These are phyloP conservation scores for Chlamydomonas schloesseri DNA, from an alignment of 139 green algal species.

Conservation along the genomic window DNA sequence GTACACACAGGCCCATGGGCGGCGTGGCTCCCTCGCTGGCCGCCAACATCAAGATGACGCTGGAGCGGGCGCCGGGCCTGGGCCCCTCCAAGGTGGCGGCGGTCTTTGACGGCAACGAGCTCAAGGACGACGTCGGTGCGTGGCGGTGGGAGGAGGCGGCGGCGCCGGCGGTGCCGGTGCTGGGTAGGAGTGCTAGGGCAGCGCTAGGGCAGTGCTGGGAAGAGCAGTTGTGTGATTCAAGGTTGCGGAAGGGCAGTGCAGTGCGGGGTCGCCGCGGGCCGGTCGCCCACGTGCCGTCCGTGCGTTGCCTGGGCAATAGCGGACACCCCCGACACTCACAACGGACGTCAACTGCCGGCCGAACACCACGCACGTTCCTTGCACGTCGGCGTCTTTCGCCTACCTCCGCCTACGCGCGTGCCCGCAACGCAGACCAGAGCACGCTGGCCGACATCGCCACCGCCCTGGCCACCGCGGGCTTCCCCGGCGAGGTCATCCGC, in stretches of 20 bases:
- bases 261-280: too few species aligned
- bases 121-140: background rate
- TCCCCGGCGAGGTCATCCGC: background rate
- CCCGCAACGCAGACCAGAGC: background rate
- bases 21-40: slow-evolving; percentile 16
- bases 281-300: too few species aligned
- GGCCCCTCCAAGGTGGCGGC: background rate
- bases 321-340: too few species aligned
- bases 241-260: too few species aligned
- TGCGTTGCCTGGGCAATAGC: too few species aligned
- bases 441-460: slow-evolving; percentile 19
- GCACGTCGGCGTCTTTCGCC: too few species aligned
- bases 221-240: too few species aligned
- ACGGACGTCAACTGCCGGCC: too few species aligned
- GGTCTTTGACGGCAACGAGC: slow-evolving; percentile 14
- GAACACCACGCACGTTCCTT: too few species aligned
- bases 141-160: background rate
- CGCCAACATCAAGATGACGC: background rate
- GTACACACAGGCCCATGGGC: background rate
- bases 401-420: background rate
- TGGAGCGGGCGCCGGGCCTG: background rate
- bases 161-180: background rate
- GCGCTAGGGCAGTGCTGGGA: too few species aligned
- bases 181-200: too few species aligned
- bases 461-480: slow-evolving; percentile 4